These are phyloP conservation scores for Podospora anserina DNA, from an alignment of 495 filamentous ascomycete genomes.

Conservation along the genomic window DNA sequence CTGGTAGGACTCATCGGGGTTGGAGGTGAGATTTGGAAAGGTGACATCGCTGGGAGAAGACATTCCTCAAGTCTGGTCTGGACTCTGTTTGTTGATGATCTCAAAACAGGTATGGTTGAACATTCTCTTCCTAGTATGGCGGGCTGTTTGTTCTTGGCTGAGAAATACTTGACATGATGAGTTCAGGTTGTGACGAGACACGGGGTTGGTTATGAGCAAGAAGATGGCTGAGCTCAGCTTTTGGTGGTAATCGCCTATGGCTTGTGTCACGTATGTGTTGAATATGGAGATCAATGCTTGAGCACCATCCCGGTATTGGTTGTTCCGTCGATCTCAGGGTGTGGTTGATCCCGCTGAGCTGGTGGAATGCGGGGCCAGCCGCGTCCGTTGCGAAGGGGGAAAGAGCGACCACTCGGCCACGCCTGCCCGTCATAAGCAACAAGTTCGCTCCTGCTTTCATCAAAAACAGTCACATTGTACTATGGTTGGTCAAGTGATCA, in stretches of 20 bases:
- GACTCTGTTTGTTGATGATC: background rate
- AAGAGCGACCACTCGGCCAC: background rate
- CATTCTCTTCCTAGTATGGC: background rate
- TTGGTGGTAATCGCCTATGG: background rate
- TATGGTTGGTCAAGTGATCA: background rate
- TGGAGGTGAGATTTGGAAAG: conserved; percentile 13
- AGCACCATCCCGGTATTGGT: background rate
- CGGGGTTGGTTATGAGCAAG: background rate
- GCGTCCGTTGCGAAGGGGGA: background rate
- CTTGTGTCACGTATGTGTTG: background rate
- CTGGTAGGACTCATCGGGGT: conserved; percentile 23
- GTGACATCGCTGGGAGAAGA: background rate
- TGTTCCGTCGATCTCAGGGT: background rate
- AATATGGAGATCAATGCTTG: background rate
- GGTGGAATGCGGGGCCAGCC: background rate
- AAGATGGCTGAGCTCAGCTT: background rate
- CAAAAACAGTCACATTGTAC: background rate
- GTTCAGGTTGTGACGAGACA: background rate
- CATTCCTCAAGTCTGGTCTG: background rate
- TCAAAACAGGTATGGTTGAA: background rate
- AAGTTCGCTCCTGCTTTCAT: background rate
- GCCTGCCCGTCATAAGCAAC: background rate
- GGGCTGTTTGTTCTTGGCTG: background rate
- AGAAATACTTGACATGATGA: background rate
- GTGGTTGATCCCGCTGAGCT: background rate